These are phyloP conservation scores for Limnomonas spitsbergensis DNA, from an alignment of 139 green algal species.

Conservation along the genomic window DNA sequence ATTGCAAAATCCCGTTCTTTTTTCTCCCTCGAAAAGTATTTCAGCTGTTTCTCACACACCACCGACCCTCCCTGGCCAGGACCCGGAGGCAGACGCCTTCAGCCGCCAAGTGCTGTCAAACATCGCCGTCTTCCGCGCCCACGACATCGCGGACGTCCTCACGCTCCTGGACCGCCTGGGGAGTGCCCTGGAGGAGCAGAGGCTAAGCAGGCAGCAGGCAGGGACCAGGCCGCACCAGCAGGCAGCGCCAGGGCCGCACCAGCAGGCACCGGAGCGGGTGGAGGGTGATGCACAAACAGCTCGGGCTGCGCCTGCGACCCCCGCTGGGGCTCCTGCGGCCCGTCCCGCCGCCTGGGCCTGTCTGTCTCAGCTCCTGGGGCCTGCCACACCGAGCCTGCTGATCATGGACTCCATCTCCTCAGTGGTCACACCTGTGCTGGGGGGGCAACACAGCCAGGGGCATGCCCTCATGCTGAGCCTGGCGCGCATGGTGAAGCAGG, in stretches of 20 bases:
- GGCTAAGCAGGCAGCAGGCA: too few species aligned
- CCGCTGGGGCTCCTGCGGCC: not conserved
- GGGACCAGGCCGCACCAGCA: not conserved
- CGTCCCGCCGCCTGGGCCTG: not conserved
- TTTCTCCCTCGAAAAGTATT: too few species aligned
- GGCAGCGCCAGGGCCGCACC: not conserved
- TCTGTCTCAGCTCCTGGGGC: not conserved
- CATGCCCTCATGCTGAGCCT: slow-evolving; percentile 6
- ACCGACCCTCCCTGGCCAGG: too few species aligned
- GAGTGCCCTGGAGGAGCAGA: not conserved
- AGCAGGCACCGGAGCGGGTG: not conserved
- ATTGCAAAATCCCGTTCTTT: too few species aligned
- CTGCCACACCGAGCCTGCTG: not conserved
- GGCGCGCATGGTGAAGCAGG: slow-evolving; percentile 10
- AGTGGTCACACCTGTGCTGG: slow-evolving; percentile 13
- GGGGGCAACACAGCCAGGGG: slow-evolving; percentile 9
- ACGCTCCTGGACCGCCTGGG: not conserved
- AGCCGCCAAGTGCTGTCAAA: not conserved
- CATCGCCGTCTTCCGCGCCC: not conserved
- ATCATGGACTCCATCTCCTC: slow-evolving; percentile 6
- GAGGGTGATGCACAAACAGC: not conserved
- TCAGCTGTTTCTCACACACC: too few species aligned
- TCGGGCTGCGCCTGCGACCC: not conserved
- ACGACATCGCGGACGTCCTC: not conserved
- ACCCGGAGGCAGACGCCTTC: too few species aligned